Conservation (phyloP, 139 green algal genomes). For the Micractinium sp. region DNA sequence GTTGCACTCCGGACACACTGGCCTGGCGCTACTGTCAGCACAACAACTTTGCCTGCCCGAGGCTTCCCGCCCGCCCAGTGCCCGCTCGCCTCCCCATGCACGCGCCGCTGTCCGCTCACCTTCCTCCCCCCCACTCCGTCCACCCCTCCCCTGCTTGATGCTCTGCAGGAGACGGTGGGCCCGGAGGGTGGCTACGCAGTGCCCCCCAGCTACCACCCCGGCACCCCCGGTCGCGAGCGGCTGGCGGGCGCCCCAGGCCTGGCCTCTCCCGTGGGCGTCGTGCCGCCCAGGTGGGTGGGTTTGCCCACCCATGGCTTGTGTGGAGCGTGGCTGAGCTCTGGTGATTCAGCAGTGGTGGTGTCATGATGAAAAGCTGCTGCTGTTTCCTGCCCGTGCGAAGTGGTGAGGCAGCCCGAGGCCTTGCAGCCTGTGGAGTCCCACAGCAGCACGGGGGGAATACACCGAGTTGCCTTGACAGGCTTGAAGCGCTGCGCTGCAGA, state of each 20-base stretch:
- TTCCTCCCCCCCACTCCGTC: not conserved
- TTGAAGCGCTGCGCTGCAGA: not conserved
- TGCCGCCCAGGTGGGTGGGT: not conserved
- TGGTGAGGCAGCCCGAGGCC: too few relatives aligned
- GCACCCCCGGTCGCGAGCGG: not conserved
- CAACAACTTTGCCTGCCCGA: not conserved
- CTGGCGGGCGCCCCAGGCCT: not conserved
- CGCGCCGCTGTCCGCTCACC: not conserved
- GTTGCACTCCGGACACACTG: not conserved
- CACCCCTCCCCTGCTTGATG: not conserved
- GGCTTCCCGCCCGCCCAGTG: not conserved
- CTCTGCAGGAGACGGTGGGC: not conserved
- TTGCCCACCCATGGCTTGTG: not conserved
- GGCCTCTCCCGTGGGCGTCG: not conserved
- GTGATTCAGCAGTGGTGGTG: too few relatives aligned
- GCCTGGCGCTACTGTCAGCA: not conserved
- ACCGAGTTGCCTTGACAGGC: too few relatives aligned
- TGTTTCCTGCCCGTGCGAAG: too few relatives aligned
- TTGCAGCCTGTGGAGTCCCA: too few relatives aligned
- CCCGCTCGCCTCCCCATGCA: not conserved
- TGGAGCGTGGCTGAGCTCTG: not conserved
- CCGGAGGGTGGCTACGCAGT: not conserved
- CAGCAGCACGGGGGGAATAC: too few relatives aligned
- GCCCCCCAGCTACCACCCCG: conserved; percentile 6
- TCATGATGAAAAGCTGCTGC: too few relatives aligned